Conservation (phyloP, 495 filamentous ascomycete genomes). For the Podospora pseudocomata region DNA sequence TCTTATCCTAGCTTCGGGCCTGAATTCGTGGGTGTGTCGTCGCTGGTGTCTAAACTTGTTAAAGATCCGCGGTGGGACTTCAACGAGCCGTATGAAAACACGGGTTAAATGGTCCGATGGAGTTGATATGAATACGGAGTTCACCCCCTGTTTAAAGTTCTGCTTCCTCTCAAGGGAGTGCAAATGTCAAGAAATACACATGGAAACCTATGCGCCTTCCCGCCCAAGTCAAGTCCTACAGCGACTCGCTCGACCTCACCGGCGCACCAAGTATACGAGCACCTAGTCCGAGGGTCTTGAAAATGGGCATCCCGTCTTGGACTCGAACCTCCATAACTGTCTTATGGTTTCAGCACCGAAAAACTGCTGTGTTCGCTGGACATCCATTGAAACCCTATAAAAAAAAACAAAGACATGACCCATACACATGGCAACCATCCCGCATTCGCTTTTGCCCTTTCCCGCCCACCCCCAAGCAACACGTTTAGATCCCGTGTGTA, state of each 20-base stretch:
- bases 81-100: background rate
- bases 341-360: background rate
- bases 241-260: background rate
- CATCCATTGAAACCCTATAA: background rate
- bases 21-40: background rate
- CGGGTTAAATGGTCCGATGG: background rate
- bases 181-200: background rate
- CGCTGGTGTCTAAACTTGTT: background rate
- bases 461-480: background rate
- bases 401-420: background rate
- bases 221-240: background rate
- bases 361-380: background rate
- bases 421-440: background rate
- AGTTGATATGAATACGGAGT: background rate
- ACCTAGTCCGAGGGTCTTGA: background rate
- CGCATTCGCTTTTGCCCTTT: background rate
- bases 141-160: background rate
- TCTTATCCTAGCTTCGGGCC: background rate
- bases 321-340: too few relatives aligned
- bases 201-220: background rate
- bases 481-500: background rate
- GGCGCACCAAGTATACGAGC: background rate
- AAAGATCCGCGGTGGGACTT: background rate
- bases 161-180: background rate
- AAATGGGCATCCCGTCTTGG: background rate